phyloP scores from a whole-genome alignment of 331 rosid species.

The Spiraea crenata region DNA sequence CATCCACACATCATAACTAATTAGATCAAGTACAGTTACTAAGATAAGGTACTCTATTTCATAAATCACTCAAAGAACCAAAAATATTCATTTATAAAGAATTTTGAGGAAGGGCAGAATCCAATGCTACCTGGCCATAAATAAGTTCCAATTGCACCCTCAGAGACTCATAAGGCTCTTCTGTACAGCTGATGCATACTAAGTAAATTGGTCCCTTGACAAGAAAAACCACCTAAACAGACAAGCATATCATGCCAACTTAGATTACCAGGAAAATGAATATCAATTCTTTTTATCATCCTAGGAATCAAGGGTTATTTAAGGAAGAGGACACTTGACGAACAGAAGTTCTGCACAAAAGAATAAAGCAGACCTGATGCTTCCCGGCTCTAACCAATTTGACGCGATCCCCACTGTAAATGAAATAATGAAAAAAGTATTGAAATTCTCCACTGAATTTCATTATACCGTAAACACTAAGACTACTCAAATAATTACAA shows the following conservation, averaged over 20 bases:
- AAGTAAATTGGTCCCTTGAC: conserved; percentile 94
- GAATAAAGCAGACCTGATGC: conserved; percentile 62
- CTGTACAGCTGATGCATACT: conserved; percentile 95
- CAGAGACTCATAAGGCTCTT: conserved; percentile 82
- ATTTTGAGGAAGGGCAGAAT: conserved; percentile 4
- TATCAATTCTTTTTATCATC: conserved; percentile 13
- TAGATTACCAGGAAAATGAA: conserved; percentile 8
- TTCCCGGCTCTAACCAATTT: conserved; percentile 89
- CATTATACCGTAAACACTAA: conserved; percentile 11
- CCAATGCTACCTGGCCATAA: conserved; percentile 78
- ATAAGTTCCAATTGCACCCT: conserved; percentile 83
- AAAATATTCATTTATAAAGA: conserved; percentile 15
- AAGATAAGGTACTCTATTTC: not conserved
- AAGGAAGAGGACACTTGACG: not conserved
- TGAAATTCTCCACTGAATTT: conserved; percentile 18
- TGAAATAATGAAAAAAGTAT: conserved; percentile 14
- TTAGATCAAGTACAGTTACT: conserved; percentile 9
- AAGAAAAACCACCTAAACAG: conserved; percentile 81
- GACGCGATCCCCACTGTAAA: conserved; percentile 77
- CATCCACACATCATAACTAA: conserved; percentile 37
- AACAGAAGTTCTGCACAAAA: conserved; percentile 6
- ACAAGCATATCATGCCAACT: conserved; percentile 18
- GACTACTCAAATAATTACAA: not conserved
- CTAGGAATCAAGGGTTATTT: not conserved
- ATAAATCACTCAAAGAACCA: conserved; percentile 6